A percentile compares a stretch with the other conserved stretches of the same genome.
phyloP scores from a whole-genome alignment of 1,284 basidiomycete genomes.

The Cryptococcus sp. region DNA sequence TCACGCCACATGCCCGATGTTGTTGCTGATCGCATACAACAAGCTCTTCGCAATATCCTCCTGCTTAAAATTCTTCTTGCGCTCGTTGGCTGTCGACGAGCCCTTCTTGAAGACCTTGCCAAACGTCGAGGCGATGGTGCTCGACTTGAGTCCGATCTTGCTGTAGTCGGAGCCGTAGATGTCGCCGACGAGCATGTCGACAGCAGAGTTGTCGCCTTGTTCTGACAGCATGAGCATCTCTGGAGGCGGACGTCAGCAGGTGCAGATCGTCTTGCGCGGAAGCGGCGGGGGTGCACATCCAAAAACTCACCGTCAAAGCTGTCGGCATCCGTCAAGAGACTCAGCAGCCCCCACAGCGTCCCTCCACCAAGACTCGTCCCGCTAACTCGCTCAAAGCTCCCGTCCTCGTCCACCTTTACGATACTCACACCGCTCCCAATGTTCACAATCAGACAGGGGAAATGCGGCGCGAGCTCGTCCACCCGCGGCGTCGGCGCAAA shows the following conservation, averaged over 20 bases:
- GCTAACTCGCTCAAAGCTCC: constrained; percentile 91
- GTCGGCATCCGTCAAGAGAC: constrained; percentile 89
- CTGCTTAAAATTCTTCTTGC: constrained; percentile 74
- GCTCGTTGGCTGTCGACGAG: constrained; percentile 34
- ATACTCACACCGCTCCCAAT: constrained; percentile 98
- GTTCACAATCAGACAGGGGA: constrained; percentile 96
- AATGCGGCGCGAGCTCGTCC: constrained; percentile 64
- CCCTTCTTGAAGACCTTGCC: constrained; percentile 95
- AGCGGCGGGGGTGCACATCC: background rate
- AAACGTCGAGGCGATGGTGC: constrained; percentile 95
- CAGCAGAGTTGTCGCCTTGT: constrained; percentile 84
- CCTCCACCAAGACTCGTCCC: constrained; percentile 98
- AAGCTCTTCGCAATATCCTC: constrained; percentile 94
- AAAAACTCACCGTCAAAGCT: constrained; percentile 84
- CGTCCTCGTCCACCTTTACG: constrained; percentile 94
- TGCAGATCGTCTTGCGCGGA: background rate
- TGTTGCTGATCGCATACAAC: constrained; percentile 95
- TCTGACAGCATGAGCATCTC: constrained; percentile 96
- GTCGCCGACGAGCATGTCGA: constrained; percentile 99
- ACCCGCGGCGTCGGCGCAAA: constrained; percentile 62
- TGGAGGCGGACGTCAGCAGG: constrained; percentile 54
- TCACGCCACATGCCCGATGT: constrained; percentile 99
- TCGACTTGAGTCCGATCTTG: constrained; percentile 92
- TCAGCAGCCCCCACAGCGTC: constrained; percentile 96
- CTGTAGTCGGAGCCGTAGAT: constrained; percentile 95